These are phyloP conservation scores for Haematococcus sp. DNA, from an alignment of 139 green algal genomes.

Conservation along the genomic window DNA sequence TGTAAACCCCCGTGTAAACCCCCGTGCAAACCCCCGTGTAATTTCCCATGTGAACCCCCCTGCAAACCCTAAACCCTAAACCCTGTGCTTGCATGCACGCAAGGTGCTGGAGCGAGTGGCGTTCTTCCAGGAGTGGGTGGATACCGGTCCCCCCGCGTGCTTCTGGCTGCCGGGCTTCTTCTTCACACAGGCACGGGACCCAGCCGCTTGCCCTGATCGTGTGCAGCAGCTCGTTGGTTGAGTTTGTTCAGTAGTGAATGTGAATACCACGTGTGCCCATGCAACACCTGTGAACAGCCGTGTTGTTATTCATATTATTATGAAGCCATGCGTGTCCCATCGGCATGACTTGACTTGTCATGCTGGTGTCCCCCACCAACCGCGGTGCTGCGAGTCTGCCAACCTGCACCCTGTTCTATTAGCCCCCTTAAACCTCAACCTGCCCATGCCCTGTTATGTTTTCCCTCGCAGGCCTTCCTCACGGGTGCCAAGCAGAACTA, in stretches of 20 bases:
- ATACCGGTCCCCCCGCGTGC: slow-evolving; percentile 54
- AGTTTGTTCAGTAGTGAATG: background rate
- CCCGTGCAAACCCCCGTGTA: too few relatives aligned
- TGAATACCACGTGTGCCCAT: too few relatives aligned
- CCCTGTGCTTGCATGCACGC: too few relatives aligned
- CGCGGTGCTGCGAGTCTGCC: too few relatives aligned
- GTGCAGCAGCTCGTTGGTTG: background rate
- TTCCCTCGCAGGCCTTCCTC: slow-evolving; percentile 68
- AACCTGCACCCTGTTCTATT: background rate
- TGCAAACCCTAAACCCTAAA: too few relatives aligned
- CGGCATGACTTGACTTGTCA: too few relatives aligned
- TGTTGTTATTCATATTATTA: too few relatives aligned
- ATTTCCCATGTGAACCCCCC: too few relatives aligned
- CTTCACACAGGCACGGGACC: slow-evolving; percentile 74
- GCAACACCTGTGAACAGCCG: too few relatives aligned
- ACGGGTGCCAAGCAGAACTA: slow-evolving; percentile 84
- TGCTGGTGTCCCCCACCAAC: too few relatives aligned
- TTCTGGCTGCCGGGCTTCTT: slow-evolving; percentile 87
- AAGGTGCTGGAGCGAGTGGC: slow-evolving; percentile 59
- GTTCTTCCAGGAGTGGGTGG: slow-evolving; percentile 76
- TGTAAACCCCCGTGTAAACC: too few relatives aligned
- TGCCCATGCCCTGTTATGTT: background rate
- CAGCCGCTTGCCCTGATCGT: background rate
- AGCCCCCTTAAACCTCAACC: background rate
- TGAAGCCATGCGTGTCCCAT: too few relatives aligned